Evolutionary conservation across 192 early-diverging fungal species (phyloP), one percentile per base, ranked within the genome.

Genomic region (Coemansia pectinata): DNA sequence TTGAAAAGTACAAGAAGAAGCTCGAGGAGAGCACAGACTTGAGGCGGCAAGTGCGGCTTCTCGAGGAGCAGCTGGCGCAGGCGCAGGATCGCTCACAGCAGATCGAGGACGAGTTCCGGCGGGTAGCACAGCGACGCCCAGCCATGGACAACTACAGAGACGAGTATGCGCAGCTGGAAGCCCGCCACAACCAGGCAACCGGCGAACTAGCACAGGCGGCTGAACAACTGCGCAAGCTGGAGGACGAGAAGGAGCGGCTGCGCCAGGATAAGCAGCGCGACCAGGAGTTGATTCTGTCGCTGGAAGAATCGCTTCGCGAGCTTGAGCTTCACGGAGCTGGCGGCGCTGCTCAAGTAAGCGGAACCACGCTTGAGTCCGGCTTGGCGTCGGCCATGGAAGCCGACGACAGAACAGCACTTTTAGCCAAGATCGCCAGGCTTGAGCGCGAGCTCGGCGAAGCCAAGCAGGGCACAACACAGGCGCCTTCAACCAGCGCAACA

Each of bases 1-100:
- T 96, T 69, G 96, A 98, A 74, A 97, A 97, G 76, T 99, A 95
- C 80, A 96, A 95, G 72, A 96, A 95, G 81, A 92, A 95, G 53
- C 84, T 96, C 5, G 96, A 98, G 63, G 96, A 98, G 50, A 89
- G 85, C 42, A 88, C 86, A 0, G 94, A 97, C 63, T 61, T 96
- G 50, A 84, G 90, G 40, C 87, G 90, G 58, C 89, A 94, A 67
- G 85, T 96, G 63, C 93, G 92, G 58, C 58, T 75, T 19, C 65
- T 93, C 15, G 95, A 97, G 65, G 89, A 94, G 34, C 89, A 91
- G 69, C 92, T 92, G 70, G 80, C 86, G 7, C 78, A 87, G 10
- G 78, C 93, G 12, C 70, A 88, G 50, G 89, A 91, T 34, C 91
- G 88, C 21, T 93, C 93, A 55, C 81, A 85, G 15, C 84, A 88